Evolutionary conservation across 768 basidiomycete species (phyloP).

Genomic region (Termitomyces sp.): DNA sequence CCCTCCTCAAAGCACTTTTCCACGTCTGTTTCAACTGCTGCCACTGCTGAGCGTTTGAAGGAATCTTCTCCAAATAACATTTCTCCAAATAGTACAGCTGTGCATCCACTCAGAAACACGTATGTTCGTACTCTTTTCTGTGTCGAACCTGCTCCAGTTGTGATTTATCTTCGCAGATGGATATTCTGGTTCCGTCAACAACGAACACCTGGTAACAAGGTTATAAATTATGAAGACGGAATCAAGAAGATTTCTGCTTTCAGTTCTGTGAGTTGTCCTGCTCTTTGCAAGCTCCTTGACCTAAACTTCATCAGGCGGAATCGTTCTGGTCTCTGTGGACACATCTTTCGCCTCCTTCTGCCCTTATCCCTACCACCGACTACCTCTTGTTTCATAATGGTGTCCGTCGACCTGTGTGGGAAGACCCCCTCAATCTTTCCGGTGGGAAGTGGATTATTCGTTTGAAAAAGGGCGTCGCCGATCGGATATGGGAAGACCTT

Average conservation of each 20-base stretch:
- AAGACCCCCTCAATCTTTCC: constrained; percentile 81
- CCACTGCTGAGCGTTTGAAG: constrained; percentile 42
- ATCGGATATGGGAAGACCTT: constrained; percentile 89
- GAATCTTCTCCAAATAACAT: constrained; percentile 35
- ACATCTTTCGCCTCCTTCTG: constrained; percentile 83
- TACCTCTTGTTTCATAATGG: constrained; percentile 88
- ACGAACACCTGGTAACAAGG: constrained; percentile 85
- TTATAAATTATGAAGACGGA: constrained; percentile 89
- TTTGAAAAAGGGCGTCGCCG: constrained; percentile 84
- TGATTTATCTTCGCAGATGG: constrained; percentile 53
- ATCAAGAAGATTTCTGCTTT: constrained; percentile 92
- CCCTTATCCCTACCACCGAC: constrained; percentile 86
- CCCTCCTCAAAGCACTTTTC: constrained; percentile 74
- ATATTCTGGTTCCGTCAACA: constrained; percentile 92
- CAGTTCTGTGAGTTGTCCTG: constrained; percentile 59
- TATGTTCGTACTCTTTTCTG: constrained; percentile 62
- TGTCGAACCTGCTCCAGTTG: constrained; percentile 16
- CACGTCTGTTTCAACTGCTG: constrained; percentile 43
- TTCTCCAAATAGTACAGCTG: constrained; percentile 34
- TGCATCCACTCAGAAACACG: constrained; percentile 84
- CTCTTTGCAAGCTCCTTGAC: neutral
- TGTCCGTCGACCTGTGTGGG: constrained; percentile 91
- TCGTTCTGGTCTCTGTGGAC: constrained; percentile 96
- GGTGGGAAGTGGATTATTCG: constrained; percentile 97
- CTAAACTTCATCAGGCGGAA: constrained; percentile 59